These are phyloP conservation scores for Ophiostoma sp. DNA, from an alignment of 2,329 filamentous ascomycete genomes.

Conservation along the genomic window DNA sequence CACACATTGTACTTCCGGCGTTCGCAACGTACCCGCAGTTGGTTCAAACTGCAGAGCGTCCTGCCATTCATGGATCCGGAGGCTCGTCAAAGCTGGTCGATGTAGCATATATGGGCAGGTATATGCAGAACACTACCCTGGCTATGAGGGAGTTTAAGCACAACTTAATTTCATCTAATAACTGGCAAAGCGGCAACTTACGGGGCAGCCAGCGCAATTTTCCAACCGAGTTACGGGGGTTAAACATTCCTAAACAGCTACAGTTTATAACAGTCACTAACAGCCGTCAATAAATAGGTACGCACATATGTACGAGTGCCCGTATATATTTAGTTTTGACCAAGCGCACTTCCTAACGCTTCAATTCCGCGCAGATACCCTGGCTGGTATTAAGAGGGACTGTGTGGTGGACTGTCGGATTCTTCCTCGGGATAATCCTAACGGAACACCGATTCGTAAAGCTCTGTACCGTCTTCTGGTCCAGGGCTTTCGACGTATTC, in stretches of 20 bases:
- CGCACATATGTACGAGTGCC: background rate
- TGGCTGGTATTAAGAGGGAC: background rate
- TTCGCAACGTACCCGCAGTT: background rate
- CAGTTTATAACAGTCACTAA: background rate
- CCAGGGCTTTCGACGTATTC: background rate
- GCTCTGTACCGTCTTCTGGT: slow-evolving; percentile 3
- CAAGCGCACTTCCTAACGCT: background rate
- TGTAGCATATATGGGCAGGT: background rate
- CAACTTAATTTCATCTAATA: background rate
- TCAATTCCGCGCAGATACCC: background rate
- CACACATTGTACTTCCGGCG: slow-evolving; percentile 1
- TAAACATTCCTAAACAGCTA: background rate
- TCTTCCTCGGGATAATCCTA: background rate
- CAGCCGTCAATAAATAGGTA: background rate
- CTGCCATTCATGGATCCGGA: background rate
- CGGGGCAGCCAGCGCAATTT: background rate
- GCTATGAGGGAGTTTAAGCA: background rate
- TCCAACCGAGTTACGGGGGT: background rate
- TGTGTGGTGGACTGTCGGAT: background rate
- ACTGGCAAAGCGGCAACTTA: too few species aligned
- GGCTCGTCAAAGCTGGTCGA: background rate
- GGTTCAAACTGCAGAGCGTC: background rate
- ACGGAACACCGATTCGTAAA: background rate
- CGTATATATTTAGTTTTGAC: background rate
- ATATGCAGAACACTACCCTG: background rate